These are phyloP conservation scores for Pseudozyma sp. DNA, from an alignment of 1,284 basidiomycete species.

Conservation along the genomic window DNA sequence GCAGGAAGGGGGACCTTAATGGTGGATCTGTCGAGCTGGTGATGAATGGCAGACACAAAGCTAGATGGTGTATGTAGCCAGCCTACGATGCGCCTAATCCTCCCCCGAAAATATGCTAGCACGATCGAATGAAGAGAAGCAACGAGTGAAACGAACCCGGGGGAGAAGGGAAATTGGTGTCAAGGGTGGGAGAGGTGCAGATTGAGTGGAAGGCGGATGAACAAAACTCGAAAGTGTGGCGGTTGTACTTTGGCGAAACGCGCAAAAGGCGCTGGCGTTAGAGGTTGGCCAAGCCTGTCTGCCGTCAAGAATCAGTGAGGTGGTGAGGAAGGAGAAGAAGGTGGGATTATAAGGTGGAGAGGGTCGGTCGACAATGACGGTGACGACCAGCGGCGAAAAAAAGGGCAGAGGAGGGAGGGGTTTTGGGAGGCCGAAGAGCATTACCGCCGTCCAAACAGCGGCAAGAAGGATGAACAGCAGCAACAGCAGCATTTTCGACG, in stretches of 20 bases:
- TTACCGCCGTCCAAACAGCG: conserved; percentile 4
- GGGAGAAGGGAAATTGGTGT: not conserved
- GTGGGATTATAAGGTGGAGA: not conserved
- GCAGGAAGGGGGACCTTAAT: not conserved
- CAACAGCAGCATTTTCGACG: not conserved
- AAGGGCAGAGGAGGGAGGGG: not conserved
- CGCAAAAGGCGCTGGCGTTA: conserved; percentile 1
- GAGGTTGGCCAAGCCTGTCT: conserved; percentile 2
- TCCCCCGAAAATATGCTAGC: not conserved
- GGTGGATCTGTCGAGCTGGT: conserved; percentile 7
- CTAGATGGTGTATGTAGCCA: not conserved
- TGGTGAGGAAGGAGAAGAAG: conserved; percentile 1
- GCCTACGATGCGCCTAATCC: not conserved
- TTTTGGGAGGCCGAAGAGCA: not conserved
- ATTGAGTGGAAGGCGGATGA: conserved; percentile 2
- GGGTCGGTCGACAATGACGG: conserved; percentile 8
- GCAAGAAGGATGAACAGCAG: conserved; percentile 5
- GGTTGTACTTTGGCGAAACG: not conserved
- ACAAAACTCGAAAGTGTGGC: conserved; percentile 3
- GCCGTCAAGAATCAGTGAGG: conserved; percentile 3
- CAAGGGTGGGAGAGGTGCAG: not conserved
- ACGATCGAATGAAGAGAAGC: not conserved
- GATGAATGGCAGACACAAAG: not conserved
- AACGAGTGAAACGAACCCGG: conserved; percentile 1
- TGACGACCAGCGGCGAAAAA: conserved; percentile 4